Conservation (phyloP, 495 filamentous ascomycete genomes). For the Pyrenula aspistea region DNA sequence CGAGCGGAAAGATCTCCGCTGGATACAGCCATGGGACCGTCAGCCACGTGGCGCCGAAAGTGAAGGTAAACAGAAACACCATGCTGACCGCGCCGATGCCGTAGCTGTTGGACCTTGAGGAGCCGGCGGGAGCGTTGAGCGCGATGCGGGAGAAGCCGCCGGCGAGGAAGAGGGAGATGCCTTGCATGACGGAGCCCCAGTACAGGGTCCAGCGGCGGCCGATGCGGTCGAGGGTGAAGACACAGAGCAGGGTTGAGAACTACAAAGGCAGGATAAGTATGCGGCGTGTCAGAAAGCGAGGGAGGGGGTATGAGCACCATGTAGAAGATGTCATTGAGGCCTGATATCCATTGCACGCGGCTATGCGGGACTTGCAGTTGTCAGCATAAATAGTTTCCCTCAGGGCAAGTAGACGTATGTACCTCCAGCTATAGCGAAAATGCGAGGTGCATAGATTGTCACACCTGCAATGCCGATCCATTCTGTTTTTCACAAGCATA, state of each 20-base stretch:
- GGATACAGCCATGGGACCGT: slow-evolving; percentile 63
- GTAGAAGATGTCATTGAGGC: slow-evolving; percentile 59
- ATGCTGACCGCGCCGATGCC: slow-evolving; percentile 54
- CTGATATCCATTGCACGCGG: slow-evolving; percentile 41
- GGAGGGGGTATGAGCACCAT: slow-evolving; percentile 11
- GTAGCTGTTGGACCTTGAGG: slow-evolving; percentile 33
- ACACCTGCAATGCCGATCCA: slow-evolving; percentile 65
- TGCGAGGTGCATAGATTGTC: slow-evolving; percentile 40
- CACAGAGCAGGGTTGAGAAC: slow-evolving; percentile 50
- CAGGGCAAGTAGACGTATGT: neutral
- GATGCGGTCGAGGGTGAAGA: slow-evolving; percentile 57
- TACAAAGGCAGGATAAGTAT: slow-evolving; percentile 11
- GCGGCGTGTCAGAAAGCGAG: neutral
- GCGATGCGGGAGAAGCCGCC: slow-evolving; percentile 41
- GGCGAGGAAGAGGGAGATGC: slow-evolving; percentile 47
- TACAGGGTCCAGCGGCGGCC: slow-evolving; percentile 57
- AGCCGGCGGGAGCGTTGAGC: slow-evolving; percentile 34
- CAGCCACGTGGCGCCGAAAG: slow-evolving; percentile 63
- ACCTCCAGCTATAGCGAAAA: neutral
- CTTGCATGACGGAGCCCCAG: slow-evolving; percentile 54
- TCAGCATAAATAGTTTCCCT: neutral
- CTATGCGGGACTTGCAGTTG: slow-evolving; percentile 4
- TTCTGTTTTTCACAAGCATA: slow-evolving; percentile 12
- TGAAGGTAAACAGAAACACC: slow-evolving; percentile 56
- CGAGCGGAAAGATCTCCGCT: slow-evolving; percentile 59